Evolutionary conservation across 805 yeast species (phyloP), one percentile per base, ranked within the genome.

Genomic region (Yamadazyma laniorum): DNA sequence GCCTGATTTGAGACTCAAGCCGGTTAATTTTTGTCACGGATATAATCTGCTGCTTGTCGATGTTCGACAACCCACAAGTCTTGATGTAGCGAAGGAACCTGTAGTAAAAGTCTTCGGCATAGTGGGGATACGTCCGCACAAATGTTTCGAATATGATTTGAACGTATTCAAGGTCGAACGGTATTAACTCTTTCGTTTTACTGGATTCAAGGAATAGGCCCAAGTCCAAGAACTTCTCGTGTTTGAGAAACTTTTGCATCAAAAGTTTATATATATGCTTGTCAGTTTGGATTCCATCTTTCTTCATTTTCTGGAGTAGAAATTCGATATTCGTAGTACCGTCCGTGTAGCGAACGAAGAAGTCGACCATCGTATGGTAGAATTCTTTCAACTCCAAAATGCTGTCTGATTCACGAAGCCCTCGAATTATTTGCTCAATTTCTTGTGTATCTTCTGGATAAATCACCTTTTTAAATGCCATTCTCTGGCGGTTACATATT

Each of bases 61-160:
- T 12, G 6, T 35, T 19, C 4, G 39, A 29, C 18, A 35, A 17
- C n/a, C 16, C 23, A n/a, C 18, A 18, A 4, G 11, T 17, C 8
- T 29, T 14, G 17, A 40, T 25, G 15, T 17, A 40, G 5, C n/a
- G 11, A 9, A 18, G 9, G 15, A 33, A 34, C 14, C 44, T 25
- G 1, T 42, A 35, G 12, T 48, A 47, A 28, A 63, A 63, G 3
- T 45, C 46, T 7, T 35, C 46, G 0, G 64, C 62, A 16, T 53
- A 47, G 33, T 61, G 53, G 1, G 72, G 70, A 36, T 61, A 67
- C 1, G 64, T 50, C 19, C 45, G 45, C 6, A 67, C 51, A 44
- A 65, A 67, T 2, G 63, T 46, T 11, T 62, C 56, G 35, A 54
- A 64, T 1, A 47, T 28, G 9, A 34, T 26, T 19, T 30, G 17